Percentiles rank a stretch among this genome's conserved stretches.
These are phyloP conservation scores for Alternaria gaisen DNA, from an alignment of 2,329 filamentous ascomycete genomes.

Conservation along the genomic window DNA sequence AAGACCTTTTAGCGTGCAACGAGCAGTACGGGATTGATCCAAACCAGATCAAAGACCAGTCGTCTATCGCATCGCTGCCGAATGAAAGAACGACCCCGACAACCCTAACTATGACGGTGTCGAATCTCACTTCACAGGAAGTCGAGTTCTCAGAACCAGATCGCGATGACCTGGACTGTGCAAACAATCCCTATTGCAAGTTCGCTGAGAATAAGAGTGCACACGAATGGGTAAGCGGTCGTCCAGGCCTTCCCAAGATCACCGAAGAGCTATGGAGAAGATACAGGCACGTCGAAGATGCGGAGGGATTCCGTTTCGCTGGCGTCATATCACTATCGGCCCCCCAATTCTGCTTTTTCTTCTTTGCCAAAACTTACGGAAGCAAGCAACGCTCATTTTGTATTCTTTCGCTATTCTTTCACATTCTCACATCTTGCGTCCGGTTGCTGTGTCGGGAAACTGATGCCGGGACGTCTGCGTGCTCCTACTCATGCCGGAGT, in stretches of 20 bases:
- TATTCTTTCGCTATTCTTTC: too few relatives aligned
- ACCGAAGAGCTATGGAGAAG: not conserved
- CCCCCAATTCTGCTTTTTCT: too few relatives aligned
- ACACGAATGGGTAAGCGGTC: not conserved
- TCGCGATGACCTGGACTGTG: not conserved
- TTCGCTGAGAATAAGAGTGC: too few relatives aligned
- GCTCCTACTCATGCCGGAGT: too few relatives aligned
- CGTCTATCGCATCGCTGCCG: not conserved
- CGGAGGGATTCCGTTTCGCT: rapidly evolving
- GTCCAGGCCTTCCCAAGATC: not conserved
- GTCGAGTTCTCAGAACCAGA: not conserved
- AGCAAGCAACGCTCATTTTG: too few relatives aligned
- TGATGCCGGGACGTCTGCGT: too few relatives aligned
- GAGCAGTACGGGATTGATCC: not conserved
- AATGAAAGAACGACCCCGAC: too few relatives aligned
- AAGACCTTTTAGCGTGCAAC: not conserved
- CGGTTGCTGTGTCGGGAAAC: too few relatives aligned
- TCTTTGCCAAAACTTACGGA: too few relatives aligned
- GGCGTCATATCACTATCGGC: too few relatives aligned
- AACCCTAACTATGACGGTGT: not conserved
- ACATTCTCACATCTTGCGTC: too few relatives aligned
- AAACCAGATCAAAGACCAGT: not conserved
- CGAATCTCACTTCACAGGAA: not conserved
- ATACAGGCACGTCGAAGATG: not conserved
- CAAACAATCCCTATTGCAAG: not conserved